phyloP scores from a whole-genome alignment of 2,329 filamentous ascomycete species.

The Alternaria sp. region DNA sequence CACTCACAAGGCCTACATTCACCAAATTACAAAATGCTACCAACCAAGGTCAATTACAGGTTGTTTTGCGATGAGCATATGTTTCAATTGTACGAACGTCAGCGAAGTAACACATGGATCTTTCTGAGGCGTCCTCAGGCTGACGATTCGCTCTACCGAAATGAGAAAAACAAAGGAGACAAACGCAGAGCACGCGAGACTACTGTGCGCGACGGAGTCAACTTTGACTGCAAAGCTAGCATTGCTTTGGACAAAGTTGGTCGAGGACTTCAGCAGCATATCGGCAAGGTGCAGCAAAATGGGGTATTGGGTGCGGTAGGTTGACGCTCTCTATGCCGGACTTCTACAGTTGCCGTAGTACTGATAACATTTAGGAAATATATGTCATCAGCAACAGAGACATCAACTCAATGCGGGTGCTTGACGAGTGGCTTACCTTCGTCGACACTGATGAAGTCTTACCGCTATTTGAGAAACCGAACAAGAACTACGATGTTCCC shows the following conservation, averaged over 20 bases:
- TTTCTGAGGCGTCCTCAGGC: constrained; percentile 39
- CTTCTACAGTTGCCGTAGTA: background rate
- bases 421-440: constrained; percentile 52
- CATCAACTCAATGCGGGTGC: constrained; percentile 41
- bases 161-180: constrained; percentile 27
- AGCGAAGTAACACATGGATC: constrained; percentile 49
- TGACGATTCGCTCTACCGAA: constrained; percentile 43
- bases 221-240: constrained; percentile 44
- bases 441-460: constrained; percentile 49
- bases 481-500: constrained; percentile 42
- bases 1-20: constrained; percentile 46
- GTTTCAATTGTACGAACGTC: constrained; percentile 49
- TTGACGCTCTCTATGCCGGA: background rate
- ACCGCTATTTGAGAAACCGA: constrained; percentile 45
- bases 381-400: constrained; percentile 55
- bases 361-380: constrained; percentile 43
- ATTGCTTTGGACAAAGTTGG: constrained; percentile 51
- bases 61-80: constrained; percentile 46
- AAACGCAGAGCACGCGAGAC: constrained; percentile 28
- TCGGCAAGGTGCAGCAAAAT: constrained; percentile 48
- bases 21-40: constrained; percentile 41
- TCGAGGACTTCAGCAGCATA: constrained; percentile 43
- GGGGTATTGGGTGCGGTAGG: constrained; percentile 49
- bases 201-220: constrained; percentile 33
- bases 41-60: constrained; percentile 49